phyloP scores from a whole-genome alignment of 139 green algal species.

The Nannochloris sp. region DNA sequence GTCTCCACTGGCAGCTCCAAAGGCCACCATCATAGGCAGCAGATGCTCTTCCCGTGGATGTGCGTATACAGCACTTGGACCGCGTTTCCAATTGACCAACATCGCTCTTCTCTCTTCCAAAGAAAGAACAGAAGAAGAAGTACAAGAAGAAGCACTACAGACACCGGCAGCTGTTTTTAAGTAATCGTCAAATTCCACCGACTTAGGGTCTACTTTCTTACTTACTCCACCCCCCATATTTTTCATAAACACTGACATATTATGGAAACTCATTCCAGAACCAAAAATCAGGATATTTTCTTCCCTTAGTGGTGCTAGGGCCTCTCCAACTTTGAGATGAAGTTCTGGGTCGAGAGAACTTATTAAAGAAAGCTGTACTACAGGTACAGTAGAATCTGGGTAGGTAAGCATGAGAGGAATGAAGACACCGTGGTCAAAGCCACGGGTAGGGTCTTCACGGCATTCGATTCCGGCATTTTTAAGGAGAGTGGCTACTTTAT shows the following conservation, averaged over 20 bases:
- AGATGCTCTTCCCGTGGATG: conserved; percentile 65
- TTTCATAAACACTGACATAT: conserved; percentile 29
- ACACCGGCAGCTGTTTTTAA: conserved; percentile 29
- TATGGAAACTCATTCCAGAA: conserved; percentile 55
- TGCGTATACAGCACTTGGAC: conserved; percentile 16
- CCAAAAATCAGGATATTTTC: conserved; percentile 69
- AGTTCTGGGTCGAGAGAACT: conserved; percentile 28
- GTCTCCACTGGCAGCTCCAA: conserved; percentile 28
- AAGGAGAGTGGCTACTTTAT: conserved; percentile 37
- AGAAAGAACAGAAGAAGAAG: neutral
- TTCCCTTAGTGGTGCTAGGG: conserved; percentile 57
- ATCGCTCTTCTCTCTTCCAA: neutral
- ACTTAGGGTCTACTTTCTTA: neutral
- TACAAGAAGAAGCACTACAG: no score
- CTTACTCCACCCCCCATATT: neutral
- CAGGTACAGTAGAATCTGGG: conserved; percentile 52
- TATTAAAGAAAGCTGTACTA: conserved; percentile 56
- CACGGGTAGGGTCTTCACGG: conserved; percentile 32
- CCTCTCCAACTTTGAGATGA: conserved; percentile 52
- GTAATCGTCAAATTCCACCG: conserved; percentile 44
- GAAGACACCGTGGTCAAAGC: conserved; percentile 72
- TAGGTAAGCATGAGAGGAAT: conserved; percentile 65
- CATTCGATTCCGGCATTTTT: conserved; percentile 31
- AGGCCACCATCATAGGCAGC: conserved; percentile 47
- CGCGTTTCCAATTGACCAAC: conserved; percentile 33